These are phyloP conservation scores for Trichoderma guizhouense DNA, from an alignment of 2,329 filamentous ascomycete species.

Conservation along the genomic window DNA sequence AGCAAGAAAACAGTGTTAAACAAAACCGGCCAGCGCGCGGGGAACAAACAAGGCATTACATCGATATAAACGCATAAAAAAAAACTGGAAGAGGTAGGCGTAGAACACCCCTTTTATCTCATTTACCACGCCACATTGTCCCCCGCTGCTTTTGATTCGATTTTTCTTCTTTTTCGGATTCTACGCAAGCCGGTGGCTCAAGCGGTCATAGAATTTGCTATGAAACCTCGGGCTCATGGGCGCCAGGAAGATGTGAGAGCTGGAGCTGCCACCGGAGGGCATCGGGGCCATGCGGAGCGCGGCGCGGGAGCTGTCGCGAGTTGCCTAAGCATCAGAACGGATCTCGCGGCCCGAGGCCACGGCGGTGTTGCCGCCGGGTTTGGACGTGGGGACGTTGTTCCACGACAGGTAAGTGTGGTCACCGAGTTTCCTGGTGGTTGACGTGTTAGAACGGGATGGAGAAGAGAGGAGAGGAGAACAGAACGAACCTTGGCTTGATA, in stretches of 20 bases:
- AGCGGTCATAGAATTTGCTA: conserved; percentile 4
- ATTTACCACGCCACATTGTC: background rate
- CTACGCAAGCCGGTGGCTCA: background rate
- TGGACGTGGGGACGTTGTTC: conserved; percentile 63
- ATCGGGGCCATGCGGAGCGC: conserved; percentile 20
- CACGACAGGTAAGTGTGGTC: conserved; percentile 97
- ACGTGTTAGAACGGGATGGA: background rate
- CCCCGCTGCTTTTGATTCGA: background rate
- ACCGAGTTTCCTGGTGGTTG: conserved; percentile 73
- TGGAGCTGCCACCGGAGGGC: background rate
- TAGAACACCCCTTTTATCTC: background rate
- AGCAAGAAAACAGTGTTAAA: background rate
- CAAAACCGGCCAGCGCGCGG: background rate
- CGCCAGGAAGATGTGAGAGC: background rate
- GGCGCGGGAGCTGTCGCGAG: conserved; percentile 28
- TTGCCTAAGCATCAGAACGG: conserved; percentile 43
- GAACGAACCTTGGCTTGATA: conserved; percentile 76
- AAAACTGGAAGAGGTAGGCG: background rate
- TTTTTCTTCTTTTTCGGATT: background rate
- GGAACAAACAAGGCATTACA: background rate
- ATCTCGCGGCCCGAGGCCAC: conserved; percentile 56
- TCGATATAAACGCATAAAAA: background rate
- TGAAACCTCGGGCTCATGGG: conserved; percentile 8
- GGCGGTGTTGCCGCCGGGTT: conserved; percentile 41
- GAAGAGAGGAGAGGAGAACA: background rate